Conservation (phyloP, 768 basidiomycete genomes). For the Gyrodon lividus region DNA sequence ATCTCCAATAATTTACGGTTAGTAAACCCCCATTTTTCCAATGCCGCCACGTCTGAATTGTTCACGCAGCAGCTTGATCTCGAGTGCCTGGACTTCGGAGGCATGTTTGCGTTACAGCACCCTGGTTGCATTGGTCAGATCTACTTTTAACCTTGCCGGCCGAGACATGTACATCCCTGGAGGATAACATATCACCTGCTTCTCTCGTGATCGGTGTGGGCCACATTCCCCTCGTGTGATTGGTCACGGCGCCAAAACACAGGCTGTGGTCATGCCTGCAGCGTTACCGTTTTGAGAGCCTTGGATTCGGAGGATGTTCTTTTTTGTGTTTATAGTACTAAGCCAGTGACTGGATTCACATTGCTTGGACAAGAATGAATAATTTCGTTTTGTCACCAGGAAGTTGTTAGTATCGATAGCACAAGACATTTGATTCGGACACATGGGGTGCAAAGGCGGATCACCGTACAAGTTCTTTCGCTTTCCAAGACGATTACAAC, state of each 20-base stretch:
- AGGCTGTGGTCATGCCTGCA: too few species aligned
- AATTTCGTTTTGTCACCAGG: neutral
- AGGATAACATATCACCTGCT: neutral
- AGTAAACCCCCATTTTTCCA: too few species aligned
- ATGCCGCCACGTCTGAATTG: too few species aligned
- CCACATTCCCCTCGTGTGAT: conserved; percentile 13
- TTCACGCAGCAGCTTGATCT: neutral
- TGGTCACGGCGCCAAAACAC: too few species aligned
- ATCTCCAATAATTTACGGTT: too few species aligned
- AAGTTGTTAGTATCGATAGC: neutral
- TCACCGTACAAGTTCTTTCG: too few species aligned
- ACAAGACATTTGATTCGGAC: neutral
- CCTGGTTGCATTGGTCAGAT: too few species aligned
- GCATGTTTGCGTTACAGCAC: neutral
- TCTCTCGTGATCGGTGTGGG: conserved; percentile 21
- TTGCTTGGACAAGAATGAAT: neutral
- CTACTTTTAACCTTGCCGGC: neutral
- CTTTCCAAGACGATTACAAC: conserved; percentile 38
- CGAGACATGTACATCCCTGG: neutral
- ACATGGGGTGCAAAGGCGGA: too few species aligned
- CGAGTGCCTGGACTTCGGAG: too few species aligned
- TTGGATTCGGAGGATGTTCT: too few species aligned
- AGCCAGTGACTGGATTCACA: neutral
- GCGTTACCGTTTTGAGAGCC: too few species aligned
- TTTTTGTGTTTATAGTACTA: too few species aligned